Conservation (phyloP, 2,329 filamentous ascomycete species). For the Boeremia lycopersici region DNA sequence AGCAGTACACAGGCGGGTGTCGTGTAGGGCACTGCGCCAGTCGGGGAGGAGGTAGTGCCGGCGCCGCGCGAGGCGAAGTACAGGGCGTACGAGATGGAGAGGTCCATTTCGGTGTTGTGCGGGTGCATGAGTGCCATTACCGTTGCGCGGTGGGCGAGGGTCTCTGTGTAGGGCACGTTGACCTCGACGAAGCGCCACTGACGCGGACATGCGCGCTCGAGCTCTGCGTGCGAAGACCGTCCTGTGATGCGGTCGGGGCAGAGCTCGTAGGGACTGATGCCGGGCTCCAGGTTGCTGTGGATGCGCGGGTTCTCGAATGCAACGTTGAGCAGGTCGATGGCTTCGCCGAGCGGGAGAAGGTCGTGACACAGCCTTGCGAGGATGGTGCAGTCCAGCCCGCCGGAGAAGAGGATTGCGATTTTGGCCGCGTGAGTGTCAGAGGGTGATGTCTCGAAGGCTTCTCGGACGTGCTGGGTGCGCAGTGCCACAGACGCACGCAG, state of each 20-base stretch:
- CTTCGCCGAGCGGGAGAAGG: constrained; percentile 69
- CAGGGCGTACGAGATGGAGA: constrained; percentile 91
- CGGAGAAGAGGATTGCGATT: constrained; percentile 87
- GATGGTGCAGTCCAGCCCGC: constrained; percentile 90
- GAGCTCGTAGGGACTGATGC: constrained; percentile 68
- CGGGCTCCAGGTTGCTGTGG: constrained; percentile 45
- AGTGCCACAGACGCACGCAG: constrained; percentile 67
- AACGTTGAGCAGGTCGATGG: constrained; percentile 90
- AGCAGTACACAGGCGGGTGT: constrained; percentile 82
- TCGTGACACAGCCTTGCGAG: constrained; percentile 82
- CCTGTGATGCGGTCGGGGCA: constrained; percentile 93
- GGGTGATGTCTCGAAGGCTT: constrained; percentile 22
- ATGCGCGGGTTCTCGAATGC: constrained; percentile 92
- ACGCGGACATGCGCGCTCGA: constrained; percentile 73
- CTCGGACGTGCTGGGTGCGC: constrained; percentile 52
- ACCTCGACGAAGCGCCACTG: constrained; percentile 85
- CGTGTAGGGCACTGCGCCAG: constrained; percentile 55
- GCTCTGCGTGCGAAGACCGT: constrained; percentile 77
- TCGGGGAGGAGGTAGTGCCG: constrained; percentile 54
- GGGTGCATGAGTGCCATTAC: constrained; percentile 83
- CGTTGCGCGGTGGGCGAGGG: constrained; percentile 67
- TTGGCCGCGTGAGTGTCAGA: constrained; percentile 48
- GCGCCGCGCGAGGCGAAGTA: constrained; percentile 88
- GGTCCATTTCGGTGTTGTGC: constrained; percentile 98
- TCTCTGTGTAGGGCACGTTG: constrained; percentile 81